Evolutionary conservation across 352 stramenopile species (phyloP), one percentile per base, ranked within the genome.

Genomic region (Globisporangium paroecandrum): DNA sequence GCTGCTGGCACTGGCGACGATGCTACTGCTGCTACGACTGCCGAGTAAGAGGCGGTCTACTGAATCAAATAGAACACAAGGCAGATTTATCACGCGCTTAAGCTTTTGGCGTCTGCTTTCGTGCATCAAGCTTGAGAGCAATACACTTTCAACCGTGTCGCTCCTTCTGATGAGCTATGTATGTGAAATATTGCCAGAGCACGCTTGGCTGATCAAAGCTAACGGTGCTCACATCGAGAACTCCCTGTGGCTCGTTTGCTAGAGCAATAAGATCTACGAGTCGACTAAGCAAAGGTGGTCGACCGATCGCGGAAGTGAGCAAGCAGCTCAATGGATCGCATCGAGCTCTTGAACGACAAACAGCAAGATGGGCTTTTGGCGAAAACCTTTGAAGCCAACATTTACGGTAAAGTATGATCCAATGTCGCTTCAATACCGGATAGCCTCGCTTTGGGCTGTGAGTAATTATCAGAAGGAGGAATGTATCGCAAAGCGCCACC

Each of bases 31-130:
- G 58, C 43, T 25, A 25, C 25, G 53, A n/a, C 27, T 22, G 25
- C 18, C 13, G 54, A 36, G 15, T n/a, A 59, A 5, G 27, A 41
- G 9, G 27, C 27, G 27, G 12, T 29, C 12, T 22, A 41, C 27
- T 24, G 36, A 54, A 57, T 27, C 29, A 60, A 55, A 68, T 66
- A 59, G 61, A 66, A 9, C 7, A 6, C 8, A 27, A 58, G 24
- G 8, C 24, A 46, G 13, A 20, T 38, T 36, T 13, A 22, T 13
- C 53, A n/a, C 9, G 13, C 18, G 13, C 12, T 46, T 20, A 46
- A 46, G 38, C 38, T 15, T 46, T 46, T 46, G 38, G 38, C 12
- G 38, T 20, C 38, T 46, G 38, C 38, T 46, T 46, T 46, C 38
- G 38, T 46, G 38, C 38, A 20, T 18, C 38, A 46, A 46, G 38